Percentiles rank a stretch among this genome's conserved stretches.
Evolutionary conservation across 305 asterid genomes (phyloP).

Genomic region (Fraxinus albicans): DNA sequence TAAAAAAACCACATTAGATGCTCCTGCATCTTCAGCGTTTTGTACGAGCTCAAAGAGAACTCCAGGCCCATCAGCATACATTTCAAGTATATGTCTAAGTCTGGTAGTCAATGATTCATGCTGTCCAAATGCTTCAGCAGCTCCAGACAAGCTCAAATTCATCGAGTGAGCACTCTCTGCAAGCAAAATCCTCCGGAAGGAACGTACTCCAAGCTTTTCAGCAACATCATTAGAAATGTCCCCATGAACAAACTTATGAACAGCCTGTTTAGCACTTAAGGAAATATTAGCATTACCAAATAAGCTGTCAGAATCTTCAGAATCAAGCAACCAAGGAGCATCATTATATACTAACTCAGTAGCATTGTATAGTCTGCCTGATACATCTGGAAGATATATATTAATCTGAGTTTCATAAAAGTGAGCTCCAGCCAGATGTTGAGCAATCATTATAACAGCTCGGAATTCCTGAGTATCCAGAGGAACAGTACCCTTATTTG

Average conservation of each 20-base stretch:
- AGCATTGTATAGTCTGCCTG: conserved; percentile 68
- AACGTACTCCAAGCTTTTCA: conserved; percentile 95
- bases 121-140: conserved; percentile 99
- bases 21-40: conserved; percentile 98
- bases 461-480: conserved; percentile 76
- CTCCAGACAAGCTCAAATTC: conserved; percentile 97
- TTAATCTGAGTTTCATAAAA: conserved; percentile 52
- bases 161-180: conserved; percentile 98
- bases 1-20: conserved; percentile 78
- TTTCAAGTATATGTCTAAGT: conserved; percentile 94
- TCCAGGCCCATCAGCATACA: conserved; percentile 98
- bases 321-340: conserved; percentile 96
- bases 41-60: conserved; percentile 94
- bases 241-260: conserved; percentile 84
- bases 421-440: conserved; percentile 86
- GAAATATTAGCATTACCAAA: conserved; percentile 49
- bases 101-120: conserved; percentile 97
- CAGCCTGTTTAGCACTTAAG: conserved; percentile 55
- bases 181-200: conserved; percentile 85
- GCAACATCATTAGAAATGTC: conserved; percentile 96
- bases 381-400: conserved; percentile 82
- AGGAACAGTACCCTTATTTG: conserved; percentile 65
- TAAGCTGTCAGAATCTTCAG: conserved; percentile 62
- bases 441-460: conserved; percentile 87
- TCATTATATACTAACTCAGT: conserved; percentile 79